phyloP scores from a whole-genome alignment of 179 eudicot genomes.

The Corrigiola litoralis region DNA sequence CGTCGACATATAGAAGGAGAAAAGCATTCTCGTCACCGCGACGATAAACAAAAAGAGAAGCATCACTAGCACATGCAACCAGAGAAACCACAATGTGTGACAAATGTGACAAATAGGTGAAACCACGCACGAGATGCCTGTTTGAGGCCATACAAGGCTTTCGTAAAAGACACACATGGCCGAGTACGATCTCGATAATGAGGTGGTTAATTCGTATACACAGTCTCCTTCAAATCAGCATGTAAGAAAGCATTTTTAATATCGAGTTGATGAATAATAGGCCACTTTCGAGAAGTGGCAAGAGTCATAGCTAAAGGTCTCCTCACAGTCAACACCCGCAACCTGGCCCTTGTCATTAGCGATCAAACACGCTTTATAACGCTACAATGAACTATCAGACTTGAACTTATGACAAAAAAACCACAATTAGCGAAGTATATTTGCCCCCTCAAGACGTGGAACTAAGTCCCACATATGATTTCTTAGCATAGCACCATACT shows the following conservation, averaged over 20 bases:
- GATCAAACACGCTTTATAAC: not conserved
- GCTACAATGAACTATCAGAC: not conserved
- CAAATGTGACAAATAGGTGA: not conserved
- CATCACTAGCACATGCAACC: not conserved
- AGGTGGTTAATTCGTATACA: not conserved
- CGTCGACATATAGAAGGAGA: not conserved
- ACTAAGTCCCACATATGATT: too few relatives aligned
- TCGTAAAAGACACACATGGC: not conserved
- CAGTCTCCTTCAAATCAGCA: not conserved
- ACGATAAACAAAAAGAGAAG: not conserved
- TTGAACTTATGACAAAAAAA: too few relatives aligned
- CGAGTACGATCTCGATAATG: not conserved
- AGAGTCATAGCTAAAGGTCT: not conserved
- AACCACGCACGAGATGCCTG: constrained; percentile 10
- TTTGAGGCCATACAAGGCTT: not conserved
- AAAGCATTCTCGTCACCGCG: not conserved
- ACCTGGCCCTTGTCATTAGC: not conserved
- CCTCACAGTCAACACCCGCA: not conserved
- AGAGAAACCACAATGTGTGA: not conserved
- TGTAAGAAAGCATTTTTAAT: too few relatives aligned
- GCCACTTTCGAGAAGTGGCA: not conserved
- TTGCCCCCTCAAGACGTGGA: too few relatives aligned
- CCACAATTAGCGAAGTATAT: too few relatives aligned
- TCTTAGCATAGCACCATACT: too few relatives aligned
- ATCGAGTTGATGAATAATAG: not conserved